Evolutionary conservation across 139 green algal genomes (phyloP), one percentile per base, ranked within the genome.

Genomic region (Spirogloea muscicola): DNA sequence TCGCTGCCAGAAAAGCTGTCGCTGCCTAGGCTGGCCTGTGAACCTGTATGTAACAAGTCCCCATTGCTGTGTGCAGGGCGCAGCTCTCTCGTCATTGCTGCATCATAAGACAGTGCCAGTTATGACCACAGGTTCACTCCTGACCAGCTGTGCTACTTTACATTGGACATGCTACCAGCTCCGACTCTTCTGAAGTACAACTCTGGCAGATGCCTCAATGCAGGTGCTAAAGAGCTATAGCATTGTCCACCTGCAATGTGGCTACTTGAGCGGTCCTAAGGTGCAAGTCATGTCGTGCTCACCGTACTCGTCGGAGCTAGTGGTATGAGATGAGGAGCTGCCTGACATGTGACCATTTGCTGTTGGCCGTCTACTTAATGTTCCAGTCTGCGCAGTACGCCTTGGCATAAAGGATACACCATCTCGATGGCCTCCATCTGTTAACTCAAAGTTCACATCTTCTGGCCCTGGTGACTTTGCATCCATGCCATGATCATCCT

Each of bases 381-480:
- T n/a, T n/a, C n/a, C n/a, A n/a, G n/a, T n/a, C n/a, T n/a, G n/a
- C n/a, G n/a, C n/a, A n/a, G n/a, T n/a, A n/a, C n/a, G n/a, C n/a
- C n/a, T n/a, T n/a, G n/a, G n/a, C n/a, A n/a, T n/a, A n/a, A n/a
- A n/a, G n/a, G n/a, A n/a, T n/a, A n/a, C n/a, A n/a, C n/a, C n/a
- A n/a, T n/a, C n/a, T n/a, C n/a, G n/a, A n/a, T n/a, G n/a, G n/a
- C n/a, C n/a, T n/a, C n/a, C n/a, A n/a, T n/a, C n/a, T n/a, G n/a
- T n/a, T n/a, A n/a, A n/a, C n/a, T n/a, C n/a, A n/a, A n/a, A 62
- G 40, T 7, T 43, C 52, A 38, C 52, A 62, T 21, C 46, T 43
- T 43, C 40, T 6, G 52, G n/a, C 46, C 46, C 46, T 55, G 46
- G 46, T 55, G 38, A 43, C 52, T 62, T 55, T 55, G 21, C 46